Percentiles rank a stretch among this genome's conserved stretches.
phyloP scores from a whole-genome alignment of 2,329 filamentous ascomycete genomes.

The Fusarium buxicola region DNA sequence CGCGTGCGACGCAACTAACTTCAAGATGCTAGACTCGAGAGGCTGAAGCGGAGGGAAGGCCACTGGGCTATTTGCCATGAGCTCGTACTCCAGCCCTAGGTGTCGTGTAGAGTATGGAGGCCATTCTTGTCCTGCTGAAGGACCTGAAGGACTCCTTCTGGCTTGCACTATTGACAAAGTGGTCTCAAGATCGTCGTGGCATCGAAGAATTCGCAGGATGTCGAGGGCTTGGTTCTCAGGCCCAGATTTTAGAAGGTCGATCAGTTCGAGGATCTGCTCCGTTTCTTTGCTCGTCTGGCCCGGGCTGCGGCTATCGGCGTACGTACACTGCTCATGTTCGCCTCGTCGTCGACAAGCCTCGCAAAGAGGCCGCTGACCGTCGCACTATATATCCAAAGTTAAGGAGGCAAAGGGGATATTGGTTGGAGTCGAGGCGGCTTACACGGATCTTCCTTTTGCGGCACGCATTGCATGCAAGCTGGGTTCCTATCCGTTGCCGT shows the following conservation, averaged over 20 bases:
- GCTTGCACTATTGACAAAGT: conserved; percentile 15
- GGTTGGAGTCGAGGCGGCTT: not conserved
- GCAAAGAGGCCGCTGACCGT: conserved; percentile 13
- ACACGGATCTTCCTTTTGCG: conserved; percentile 27
- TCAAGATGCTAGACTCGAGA: conserved; percentile 17
- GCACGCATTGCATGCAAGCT: conserved; percentile 22
- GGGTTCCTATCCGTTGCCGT: conserved; percentile 19
- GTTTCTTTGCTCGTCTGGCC: conserved; percentile 19
- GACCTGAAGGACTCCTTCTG: not conserved
- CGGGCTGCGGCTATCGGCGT: conserved; percentile 10
- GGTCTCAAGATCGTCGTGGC: conserved; percentile 11
- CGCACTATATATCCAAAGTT: not conserved
- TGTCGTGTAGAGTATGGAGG: conserved; percentile 5
- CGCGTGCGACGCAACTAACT: conserved; percentile 1
- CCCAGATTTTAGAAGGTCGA: conserved; percentile 12
- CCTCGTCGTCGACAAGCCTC: conserved; percentile 24
- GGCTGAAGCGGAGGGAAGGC: conserved; percentile 20
- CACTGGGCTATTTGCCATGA: conserved; percentile 28
- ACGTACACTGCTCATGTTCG: conserved; percentile 10
- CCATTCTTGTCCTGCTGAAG: not conserved
- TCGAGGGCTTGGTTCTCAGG: conserved; percentile 27
- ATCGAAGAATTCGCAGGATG: conserved; percentile 17
- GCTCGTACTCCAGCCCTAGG: conserved; percentile 22
- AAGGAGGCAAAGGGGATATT: not conserved
- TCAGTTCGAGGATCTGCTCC: conserved; percentile 20